phyloP scores from a whole-genome alignment of 805 yeast genomes.

The Hanseniaspora occidentalis region DNA sequence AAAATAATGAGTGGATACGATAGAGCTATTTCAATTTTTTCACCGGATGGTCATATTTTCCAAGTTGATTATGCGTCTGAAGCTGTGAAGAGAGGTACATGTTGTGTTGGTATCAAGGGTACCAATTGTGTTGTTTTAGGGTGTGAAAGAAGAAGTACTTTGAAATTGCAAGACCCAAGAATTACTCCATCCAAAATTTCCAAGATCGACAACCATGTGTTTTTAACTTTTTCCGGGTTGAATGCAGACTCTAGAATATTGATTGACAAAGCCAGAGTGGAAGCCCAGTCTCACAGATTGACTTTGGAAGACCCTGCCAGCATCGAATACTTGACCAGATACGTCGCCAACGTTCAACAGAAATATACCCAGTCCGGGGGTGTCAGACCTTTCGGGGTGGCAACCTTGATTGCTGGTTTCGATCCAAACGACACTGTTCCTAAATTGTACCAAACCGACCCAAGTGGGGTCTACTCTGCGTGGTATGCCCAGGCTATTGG shows the following conservation, averaged over 20 bases:
- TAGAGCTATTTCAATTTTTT: conserved; percentile 93
- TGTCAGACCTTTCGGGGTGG: conserved; percentile 94
- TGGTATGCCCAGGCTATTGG: conserved; percentile 99
- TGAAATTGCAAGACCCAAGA: conserved; percentile 92
- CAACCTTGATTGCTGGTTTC: conserved; percentile 91
- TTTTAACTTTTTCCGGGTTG: conserved; percentile 91
- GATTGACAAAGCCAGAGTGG: conserved; percentile 90
- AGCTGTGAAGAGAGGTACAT: conserved; percentile 96
- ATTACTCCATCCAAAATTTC: conserved; percentile 93
- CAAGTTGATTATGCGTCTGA: conserved; percentile 97
- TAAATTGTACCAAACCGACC: conserved; percentile 86
- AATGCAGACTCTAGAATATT: conserved; percentile 97
- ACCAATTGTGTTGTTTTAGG: conserved; percentile 81
- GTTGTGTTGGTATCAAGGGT: conserved; percentile 96
- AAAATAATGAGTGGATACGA: conserved; percentile 91
- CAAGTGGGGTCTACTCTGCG: conserved; percentile 91
- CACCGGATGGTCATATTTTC: conserved; percentile 99
- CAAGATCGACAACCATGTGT: conserved; percentile 78
- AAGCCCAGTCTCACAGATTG: conserved; percentile 88
- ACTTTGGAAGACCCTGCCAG: conserved; percentile 92
- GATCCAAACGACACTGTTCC: conserved; percentile 64
- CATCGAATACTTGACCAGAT: conserved; percentile 82
- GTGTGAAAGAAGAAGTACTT: conserved; percentile 90
- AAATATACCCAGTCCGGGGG: conserved; percentile 97
- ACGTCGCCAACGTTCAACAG: conserved; percentile 97